Base-by-base conservation (phyloP, 2,329 filamentous ascomycete species). In the Ascosphaera apis region DNA sequence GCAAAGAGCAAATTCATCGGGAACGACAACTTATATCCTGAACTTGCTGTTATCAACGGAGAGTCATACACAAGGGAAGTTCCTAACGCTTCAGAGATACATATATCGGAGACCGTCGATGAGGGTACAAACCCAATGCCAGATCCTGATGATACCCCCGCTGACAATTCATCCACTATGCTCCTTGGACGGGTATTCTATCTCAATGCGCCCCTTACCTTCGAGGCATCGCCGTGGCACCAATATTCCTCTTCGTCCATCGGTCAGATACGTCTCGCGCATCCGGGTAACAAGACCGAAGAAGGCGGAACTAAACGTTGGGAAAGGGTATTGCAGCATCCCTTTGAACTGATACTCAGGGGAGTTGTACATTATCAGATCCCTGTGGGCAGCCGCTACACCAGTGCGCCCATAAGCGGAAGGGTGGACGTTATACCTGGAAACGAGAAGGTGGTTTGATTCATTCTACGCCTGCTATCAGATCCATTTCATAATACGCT, bases 1-100 rank as follows among this genome's bases (percentile, higher is more conserved):
- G 88, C 88, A 19, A 92, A 91, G 55, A 93, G 83, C 40, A 81
- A 79, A 40, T 79, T 86, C 50, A 78, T 86, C 9, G 79, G 80
- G n/a, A 63, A 60, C 8, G 19, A 21, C 9, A 21, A 21, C 9
- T 9, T 21, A 9, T 21, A 4, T 9, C 19, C 19, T 9, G 19
- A 21, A 21, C 19, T 21, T 21, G 19, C 19, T 21, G 4, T 21
- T 4, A 4, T 9, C 4, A 21, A 21, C 19, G 19, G 4, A 4
- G 64, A 67, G 37, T 53, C 52, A 23, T 44, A 57, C 12, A 57
- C 55, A 55, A 50, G 52, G 8, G 50, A 54, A 30, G 31, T 19
- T 43, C 36, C 51, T 45, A 33, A 36, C 46, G 15, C 45, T 42
- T 15, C 25, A 48, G 48, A 36, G 19, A 31, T 38, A 42, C 41